Conservation (phyloP, 352 stramenopile genomes). For the Phytophthora nicotianae region DNA sequence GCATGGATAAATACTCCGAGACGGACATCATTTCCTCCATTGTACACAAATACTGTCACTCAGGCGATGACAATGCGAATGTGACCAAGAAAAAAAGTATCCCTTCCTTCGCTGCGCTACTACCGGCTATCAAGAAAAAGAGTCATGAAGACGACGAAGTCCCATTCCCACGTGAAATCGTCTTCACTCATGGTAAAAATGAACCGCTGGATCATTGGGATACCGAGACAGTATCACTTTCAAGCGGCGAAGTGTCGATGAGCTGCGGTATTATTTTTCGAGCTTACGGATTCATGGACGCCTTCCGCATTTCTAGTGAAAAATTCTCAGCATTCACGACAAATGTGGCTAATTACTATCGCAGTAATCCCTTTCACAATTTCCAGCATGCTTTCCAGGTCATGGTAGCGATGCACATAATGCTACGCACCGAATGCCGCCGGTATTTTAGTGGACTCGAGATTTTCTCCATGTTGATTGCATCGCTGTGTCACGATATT, state of each 20-base stretch:
- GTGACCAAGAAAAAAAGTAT: conserved; percentile 23
- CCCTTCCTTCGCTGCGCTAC: conserved; percentile 27
- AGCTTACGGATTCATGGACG: conserved; percentile 59
- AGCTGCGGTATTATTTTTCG: conserved; percentile 52
- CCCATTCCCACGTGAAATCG: conserved; percentile 62
- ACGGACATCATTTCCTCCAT: conserved; percentile 69
- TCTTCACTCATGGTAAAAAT: conserved; percentile 41
- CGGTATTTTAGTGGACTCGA: conserved; percentile 68
- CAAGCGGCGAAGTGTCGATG: conserved; percentile 48
- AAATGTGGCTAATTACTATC: conserved; percentile 73
- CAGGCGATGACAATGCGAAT: conserved; percentile 8
- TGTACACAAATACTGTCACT: conserved; percentile 58
- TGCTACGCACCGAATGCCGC: conserved; percentile 59
- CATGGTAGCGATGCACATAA: conserved; percentile 60
- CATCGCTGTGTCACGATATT: conserved; percentile 80
- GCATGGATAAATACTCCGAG: conserved; percentile 47
- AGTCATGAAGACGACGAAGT: conserved; percentile 55
- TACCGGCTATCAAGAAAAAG: conserved; percentile 49
- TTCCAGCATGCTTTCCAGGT: conserved; percentile 82
- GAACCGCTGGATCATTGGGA: conserved; percentile 66
- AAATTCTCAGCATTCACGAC: conserved; percentile 62
- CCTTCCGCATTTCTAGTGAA: conserved; percentile 55
- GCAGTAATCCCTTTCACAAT: conserved; percentile 82
- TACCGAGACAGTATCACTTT: conserved; percentile 44
- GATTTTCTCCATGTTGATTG: conserved; percentile 77